Conservation (phyloP, 2,329 filamentous ascomycete genomes). For the Microdochium nivale region DNA sequence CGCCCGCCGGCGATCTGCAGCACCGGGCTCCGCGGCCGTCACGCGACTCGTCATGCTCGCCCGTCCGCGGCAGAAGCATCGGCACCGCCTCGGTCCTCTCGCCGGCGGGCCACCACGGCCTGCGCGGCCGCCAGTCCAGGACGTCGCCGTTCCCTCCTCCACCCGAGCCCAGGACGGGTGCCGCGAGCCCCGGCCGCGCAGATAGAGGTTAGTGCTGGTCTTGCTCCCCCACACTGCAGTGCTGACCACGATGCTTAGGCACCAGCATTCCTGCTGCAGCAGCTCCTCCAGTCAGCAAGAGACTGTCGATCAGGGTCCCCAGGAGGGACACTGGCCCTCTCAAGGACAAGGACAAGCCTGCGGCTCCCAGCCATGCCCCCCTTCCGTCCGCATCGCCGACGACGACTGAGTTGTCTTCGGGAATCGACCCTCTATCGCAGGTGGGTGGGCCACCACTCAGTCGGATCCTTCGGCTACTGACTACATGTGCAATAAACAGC, state of each 20-base stretch:
- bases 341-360: not conserved
- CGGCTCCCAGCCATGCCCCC: not conserved
- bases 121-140: not conserved
- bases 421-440: conserved; percentile 60
- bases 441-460: conserved; percentile 23
- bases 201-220: not conserved
- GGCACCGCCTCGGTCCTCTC: not conserved
- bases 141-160: not conserved
- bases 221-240: not conserved
- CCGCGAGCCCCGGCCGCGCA: too few relatives aligned
- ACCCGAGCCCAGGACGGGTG: not conserved
- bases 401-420: conserved; percentile 18
- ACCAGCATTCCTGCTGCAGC: not conserved
- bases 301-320: not conserved
- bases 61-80: not conserved
- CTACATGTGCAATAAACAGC: conserved; percentile 20
- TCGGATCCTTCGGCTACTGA: not conserved
- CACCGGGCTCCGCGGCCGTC: not conserved
- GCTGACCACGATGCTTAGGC: not conserved
- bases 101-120: not conserved
- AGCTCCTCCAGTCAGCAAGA: not conserved
- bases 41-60: not conserved
- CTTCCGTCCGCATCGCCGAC: not conserved
- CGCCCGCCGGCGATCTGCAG: not conserved
- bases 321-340: not conserved